phyloP scores from a whole-genome alignment of 441 rosid species.

The Flueggea neowawraea region DNA sequence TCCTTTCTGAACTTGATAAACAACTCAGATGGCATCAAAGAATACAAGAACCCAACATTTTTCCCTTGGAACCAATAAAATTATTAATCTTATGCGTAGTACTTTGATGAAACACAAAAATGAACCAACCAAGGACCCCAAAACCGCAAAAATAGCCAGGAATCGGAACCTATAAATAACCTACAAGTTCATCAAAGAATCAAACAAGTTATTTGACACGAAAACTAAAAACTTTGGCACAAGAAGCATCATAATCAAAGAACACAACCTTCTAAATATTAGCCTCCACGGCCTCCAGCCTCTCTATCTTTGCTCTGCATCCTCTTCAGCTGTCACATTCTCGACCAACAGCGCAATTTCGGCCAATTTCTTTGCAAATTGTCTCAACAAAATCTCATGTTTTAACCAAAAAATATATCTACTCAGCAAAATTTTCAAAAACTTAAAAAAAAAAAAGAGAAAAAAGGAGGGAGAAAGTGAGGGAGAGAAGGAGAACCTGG shows the following conservation, averaged over 20 bases:
- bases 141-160: slow-evolving; percentile 64
- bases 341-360: too few species aligned
- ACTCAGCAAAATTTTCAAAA: too few species aligned
- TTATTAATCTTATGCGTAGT: not conserved
- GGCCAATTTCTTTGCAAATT: too few species aligned
- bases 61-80: too few species aligned
- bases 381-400: too few species aligned
- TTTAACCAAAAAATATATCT: too few species aligned
- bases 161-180: slow-evolving; percentile 56
- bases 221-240: not conserved
- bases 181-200: slow-evolving; percentile 18
- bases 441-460: too few species aligned
- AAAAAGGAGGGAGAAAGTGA: too few species aligned
- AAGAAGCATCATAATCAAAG: not conserved
- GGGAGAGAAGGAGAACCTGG: too few species aligned
- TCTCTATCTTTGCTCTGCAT: slow-evolving; percentile 12
- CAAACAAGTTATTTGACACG: not conserved
- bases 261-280: slow-evolving; percentile 51
- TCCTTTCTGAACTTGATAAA: slow-evolving; percentile 87
- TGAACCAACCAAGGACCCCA: slow-evolving; percentile 65
- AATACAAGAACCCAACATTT: not conserved
- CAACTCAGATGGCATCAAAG: slow-evolving; percentile 81
- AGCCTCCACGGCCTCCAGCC: slow-evolving; percentile 41
- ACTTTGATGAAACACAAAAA: slow-evolving; percentile 67
- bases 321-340: too few species aligned